phyloP scores from a whole-genome alignment of 1,284 basidiomycete species.

The Lentinula novae-zelandiae region DNA sequence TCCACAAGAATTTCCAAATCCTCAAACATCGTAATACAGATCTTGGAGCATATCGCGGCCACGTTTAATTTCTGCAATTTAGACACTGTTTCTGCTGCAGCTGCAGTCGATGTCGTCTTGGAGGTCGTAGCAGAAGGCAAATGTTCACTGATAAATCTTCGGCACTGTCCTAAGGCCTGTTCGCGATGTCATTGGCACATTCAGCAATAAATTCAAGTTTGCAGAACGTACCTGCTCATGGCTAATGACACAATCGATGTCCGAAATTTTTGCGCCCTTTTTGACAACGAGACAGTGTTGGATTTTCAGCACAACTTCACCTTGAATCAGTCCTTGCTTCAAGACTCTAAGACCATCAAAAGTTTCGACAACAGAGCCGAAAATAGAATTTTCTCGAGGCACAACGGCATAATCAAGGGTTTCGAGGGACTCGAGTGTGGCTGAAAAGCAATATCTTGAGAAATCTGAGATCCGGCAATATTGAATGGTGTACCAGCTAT shows the following conservation, averaged over 20 bases:
- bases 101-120: conserved; percentile 64
- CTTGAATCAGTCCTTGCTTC: conserved; percentile 50
- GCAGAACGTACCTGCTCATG: conserved; percentile 61
- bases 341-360: conserved; percentile 56
- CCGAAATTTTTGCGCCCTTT: conserved; percentile 45
- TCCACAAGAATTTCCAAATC: conserved; percentile 53
- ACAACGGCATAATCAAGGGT: conserved; percentile 49
- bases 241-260: conserved; percentile 58
- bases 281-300: conserved; percentile 65
- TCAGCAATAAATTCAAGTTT: not conserved
- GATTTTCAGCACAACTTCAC: conserved; percentile 55
- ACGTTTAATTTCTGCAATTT: conserved; percentile 34
- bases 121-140: conserved; percentile 50
- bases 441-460: conserved; percentile 30
- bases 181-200: conserved; percentile 3
- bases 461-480: not conserved
- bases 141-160: conserved; percentile 46
- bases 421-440: conserved; percentile 51
- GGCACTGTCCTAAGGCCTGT: conserved; percentile 78
- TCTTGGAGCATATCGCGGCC: conserved; percentile 71
- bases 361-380: conserved; percentile 70
- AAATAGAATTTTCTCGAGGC: conserved; percentile 75
- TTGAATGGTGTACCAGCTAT: conserved; percentile 43
- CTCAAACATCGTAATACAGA: conserved; percentile 54
- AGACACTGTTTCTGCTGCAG: conserved; percentile 55